A percentile compares a stretch with the other conserved stretches of the same genome.
Conservation (phyloP, 2,329 filamentous ascomycete species). For the Hypomyces perniciosus region DNA sequence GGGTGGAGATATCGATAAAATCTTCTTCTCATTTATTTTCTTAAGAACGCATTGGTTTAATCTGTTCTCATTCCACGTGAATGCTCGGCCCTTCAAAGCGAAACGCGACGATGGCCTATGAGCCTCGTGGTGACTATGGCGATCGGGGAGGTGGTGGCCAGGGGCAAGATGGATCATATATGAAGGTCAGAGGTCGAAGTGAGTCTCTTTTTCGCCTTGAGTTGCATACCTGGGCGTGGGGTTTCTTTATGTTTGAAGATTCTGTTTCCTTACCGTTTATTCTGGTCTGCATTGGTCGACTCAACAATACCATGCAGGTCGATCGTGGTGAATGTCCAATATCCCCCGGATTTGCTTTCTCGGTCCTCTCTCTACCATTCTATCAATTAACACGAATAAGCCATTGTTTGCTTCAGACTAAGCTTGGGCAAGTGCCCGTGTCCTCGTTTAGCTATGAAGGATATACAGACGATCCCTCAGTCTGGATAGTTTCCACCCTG, state of each 20-base stretch:
- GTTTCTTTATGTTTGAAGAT: background rate
- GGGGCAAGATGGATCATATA: slow-evolving; percentile 39
- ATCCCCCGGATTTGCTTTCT: too few relatives aligned
- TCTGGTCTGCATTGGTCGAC: background rate
- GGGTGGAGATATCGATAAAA: background rate
- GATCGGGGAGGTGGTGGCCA: slow-evolving; percentile 31
- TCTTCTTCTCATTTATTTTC: background rate
- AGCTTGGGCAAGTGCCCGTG: background rate
- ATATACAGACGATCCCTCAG: background rate
- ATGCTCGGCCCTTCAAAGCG: slow-evolving; percentile 13
- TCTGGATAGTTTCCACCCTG: background rate
- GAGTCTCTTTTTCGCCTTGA: slow-evolving; percentile 27
- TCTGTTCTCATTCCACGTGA: background rate
- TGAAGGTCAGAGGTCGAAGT: slow-evolving; percentile 48
- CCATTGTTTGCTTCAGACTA: background rate
- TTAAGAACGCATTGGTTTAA: background rate
- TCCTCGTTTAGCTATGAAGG: background rate
- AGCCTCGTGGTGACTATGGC: slow-evolving; percentile 46
- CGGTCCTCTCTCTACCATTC: too few relatives aligned
- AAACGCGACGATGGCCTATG: slow-evolving; percentile 43
- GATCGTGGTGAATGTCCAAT: too few relatives aligned
- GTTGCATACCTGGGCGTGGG: background rate
- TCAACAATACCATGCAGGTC: background rate
- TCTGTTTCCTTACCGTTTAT: background rate
- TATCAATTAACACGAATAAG: too few relatives aligned